Conservation (phyloP, 805 yeast species). For the Gaillardinia entomophila region DNA sequence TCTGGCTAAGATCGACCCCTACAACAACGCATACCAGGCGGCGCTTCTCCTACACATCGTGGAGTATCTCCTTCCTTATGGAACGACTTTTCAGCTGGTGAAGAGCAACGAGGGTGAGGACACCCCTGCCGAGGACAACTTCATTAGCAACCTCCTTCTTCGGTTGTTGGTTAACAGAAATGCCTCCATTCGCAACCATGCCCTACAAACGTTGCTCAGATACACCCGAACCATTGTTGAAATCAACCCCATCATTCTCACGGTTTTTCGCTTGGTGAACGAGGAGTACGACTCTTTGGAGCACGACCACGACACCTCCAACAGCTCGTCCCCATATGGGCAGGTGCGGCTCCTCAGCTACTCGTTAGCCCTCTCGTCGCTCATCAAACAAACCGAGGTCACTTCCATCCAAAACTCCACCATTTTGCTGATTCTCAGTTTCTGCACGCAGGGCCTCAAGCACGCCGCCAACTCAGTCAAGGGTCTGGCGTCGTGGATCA, state of each 20-base stretch:
- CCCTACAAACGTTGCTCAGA: conserved; percentile 23
- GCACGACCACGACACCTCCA: conserved; percentile 3
- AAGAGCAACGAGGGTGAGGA: conserved; percentile 8
- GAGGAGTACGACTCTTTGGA: conserved; percentile 17
- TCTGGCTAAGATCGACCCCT: conserved; percentile 14
- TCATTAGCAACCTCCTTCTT: conserved; percentile 24
- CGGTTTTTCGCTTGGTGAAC: conserved; percentile 23
- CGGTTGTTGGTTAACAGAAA: conserved; percentile 27
- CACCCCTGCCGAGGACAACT: conserved; percentile 14
- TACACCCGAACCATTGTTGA: conserved; percentile 29
- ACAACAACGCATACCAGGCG: conserved; percentile 30
- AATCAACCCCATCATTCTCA: conserved; percentile 28
- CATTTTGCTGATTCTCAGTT: conserved; percentile 36
- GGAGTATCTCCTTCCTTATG: conserved; percentile 28
- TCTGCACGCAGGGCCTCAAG: conserved; percentile 40
- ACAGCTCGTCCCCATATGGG: conserved; percentile 6
- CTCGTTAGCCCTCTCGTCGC: conserved; percentile 30
- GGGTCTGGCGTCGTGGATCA: conserved; percentile 35
- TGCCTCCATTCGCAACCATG: conserved; percentile 29
- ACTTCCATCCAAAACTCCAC: conserved; percentile 33
- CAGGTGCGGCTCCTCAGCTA: conserved; percentile 23
- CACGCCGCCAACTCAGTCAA: conserved; percentile 21
- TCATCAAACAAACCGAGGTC: conserved; percentile 31
- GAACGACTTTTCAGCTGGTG: conserved; percentile 25
- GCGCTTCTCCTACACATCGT: conserved; percentile 23